These are phyloP conservation scores for Cyberlindnera amylophila DNA, from an alignment of 805 yeast species.

Conservation along the genomic window DNA sequence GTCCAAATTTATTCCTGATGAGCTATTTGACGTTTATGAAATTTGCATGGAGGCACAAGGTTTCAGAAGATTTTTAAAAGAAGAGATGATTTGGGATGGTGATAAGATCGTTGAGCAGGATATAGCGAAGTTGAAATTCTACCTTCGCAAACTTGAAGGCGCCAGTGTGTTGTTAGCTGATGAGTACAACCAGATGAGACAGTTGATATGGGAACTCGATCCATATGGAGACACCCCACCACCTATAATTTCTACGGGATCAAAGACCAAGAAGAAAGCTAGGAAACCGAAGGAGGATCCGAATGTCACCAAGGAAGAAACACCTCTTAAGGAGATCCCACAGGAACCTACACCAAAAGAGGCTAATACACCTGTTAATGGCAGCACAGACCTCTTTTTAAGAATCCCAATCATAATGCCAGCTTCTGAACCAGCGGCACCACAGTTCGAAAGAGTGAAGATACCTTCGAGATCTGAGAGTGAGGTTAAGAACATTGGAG, in stretches of 20 bases:
- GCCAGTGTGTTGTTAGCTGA: constrained; percentile 32
- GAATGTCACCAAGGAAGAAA: too few relatives aligned
- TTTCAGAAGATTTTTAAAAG: constrained; percentile 23
- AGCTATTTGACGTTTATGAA: constrained; percentile 23
- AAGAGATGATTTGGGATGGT: constrained; percentile 17
- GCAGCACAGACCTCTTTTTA: too few relatives aligned
- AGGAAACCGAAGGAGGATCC: neutral
- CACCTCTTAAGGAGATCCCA: too few relatives aligned
- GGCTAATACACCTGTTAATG: too few relatives aligned
- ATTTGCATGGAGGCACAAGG: constrained; percentile 18
- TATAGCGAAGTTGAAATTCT: constrained; percentile 35
- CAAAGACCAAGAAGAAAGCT: constrained; percentile 19
- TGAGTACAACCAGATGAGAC: constrained; percentile 32
- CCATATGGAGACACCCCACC: constrained; percentile 29
- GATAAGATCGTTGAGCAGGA: constrained; percentile 23
- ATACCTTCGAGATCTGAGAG: too few relatives aligned
- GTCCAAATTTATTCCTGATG: constrained; percentile 34
- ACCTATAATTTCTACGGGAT: constrained; percentile 23
- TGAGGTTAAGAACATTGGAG: too few relatives aligned
- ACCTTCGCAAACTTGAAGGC: constrained; percentile 47
- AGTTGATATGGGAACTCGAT: constrained; percentile 24
- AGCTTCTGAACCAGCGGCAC: too few relatives aligned
- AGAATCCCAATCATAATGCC: too few relatives aligned
- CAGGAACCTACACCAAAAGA: too few relatives aligned
- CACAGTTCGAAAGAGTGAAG: too few relatives aligned